Evolutionary conservation across 371 early-diverging fungal species (phyloP).

Genomic region (Nematocida homosporus): DNA sequence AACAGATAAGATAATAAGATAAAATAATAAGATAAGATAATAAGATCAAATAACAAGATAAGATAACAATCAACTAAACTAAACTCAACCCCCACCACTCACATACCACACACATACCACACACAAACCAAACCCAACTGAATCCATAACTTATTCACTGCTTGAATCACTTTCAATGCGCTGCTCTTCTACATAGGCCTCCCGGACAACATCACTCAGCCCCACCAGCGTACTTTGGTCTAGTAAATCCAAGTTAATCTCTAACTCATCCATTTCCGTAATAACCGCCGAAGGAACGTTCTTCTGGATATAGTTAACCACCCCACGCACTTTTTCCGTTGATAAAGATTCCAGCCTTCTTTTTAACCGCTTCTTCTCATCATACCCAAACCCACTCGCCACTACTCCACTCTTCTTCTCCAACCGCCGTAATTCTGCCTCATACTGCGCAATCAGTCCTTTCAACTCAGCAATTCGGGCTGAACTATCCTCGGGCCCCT

Average conservation of each 20-base stretch:
- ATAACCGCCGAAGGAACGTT: constrained; percentile 37
- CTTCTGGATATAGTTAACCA: constrained; percentile 31
- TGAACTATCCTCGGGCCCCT: constrained; percentile 26
- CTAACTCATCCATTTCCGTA: constrained; percentile 29
- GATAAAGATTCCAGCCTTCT: constrained; percentile 32
- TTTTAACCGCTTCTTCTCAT: constrained; percentile 44
- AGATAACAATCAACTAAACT: too few relatives aligned
- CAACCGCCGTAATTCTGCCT: constrained; percentile 58
- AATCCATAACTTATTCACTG: constrained; percentile 28
- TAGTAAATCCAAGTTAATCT: constrained; percentile 36
- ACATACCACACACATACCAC: too few relatives aligned
- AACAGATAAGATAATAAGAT: too few relatives aligned
- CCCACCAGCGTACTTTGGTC: constrained; percentile 21
- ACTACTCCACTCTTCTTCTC: constrained; percentile 42
- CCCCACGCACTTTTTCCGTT: not conserved
- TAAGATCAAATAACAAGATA: too few relatives aligned
- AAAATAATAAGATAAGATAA: too few relatives aligned
- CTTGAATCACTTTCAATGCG: constrained; percentile 51
- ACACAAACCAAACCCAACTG: too few relatives aligned
- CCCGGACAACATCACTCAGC: constrained; percentile 23
- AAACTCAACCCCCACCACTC: too few relatives aligned
- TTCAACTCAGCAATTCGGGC: constrained; percentile 59
- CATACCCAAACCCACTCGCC: constrained; percentile 24
- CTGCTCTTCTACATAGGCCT: constrained; percentile 42
- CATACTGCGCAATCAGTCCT: constrained; percentile 59